A percentile compares a stretch with the other conserved stretches of the same genome.
Evolutionary conservation across 2,329 filamentous ascomycete species (phyloP).

Genomic region (Fusarium circinatum): DNA sequence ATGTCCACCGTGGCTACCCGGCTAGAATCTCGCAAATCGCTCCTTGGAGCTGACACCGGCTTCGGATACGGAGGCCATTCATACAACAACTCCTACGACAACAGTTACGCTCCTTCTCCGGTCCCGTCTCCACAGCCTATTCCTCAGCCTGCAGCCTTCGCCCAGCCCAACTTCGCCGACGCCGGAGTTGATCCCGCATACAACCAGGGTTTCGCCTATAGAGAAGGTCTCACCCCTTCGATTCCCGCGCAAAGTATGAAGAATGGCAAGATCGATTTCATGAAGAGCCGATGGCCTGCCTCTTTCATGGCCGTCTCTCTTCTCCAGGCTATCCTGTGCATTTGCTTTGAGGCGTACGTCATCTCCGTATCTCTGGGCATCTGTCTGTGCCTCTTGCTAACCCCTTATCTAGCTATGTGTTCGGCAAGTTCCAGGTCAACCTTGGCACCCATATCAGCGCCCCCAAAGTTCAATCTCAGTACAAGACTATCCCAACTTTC

Average conservation of each 20-base stretch:
- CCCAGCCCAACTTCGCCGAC: constrained; percentile 47
- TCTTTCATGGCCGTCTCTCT: constrained; percentile 80
- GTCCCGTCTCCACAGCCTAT: constrained; percentile 31
- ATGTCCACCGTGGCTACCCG: constrained; percentile 53
- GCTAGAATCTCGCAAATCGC: constrained; percentile 54
- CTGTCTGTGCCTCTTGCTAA: constrained; percentile 18
- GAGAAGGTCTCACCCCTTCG: constrained; percentile 51
- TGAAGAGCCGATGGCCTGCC: constrained; percentile 89
- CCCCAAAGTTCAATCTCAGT: constrained; percentile 59
- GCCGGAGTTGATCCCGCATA: constrained; percentile 45
- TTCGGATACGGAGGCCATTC: constrained; percentile 50
- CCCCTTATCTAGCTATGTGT: constrained; percentile 76
- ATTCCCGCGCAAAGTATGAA: constrained; percentile 47
- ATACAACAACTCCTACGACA: constrained; percentile 49
- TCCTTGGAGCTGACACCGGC: constrained; percentile 52
- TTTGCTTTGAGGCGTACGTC: constrained; percentile 87
- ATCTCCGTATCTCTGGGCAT: background rate
- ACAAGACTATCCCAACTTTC: constrained; percentile 89
- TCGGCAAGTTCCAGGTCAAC: constrained; percentile 82
- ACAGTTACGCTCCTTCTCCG: constrained; percentile 32
- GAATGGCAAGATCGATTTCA: constrained; percentile 69
- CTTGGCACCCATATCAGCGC: constrained; percentile 56
- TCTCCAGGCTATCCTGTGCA: constrained; percentile 80
- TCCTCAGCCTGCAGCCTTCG: constrained; percentile 34
- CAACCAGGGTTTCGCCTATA: constrained; percentile 52